Evolutionary conservation across 108 stramenopile species (phyloP).

Genomic region (Seminavis robusta): DNA sequence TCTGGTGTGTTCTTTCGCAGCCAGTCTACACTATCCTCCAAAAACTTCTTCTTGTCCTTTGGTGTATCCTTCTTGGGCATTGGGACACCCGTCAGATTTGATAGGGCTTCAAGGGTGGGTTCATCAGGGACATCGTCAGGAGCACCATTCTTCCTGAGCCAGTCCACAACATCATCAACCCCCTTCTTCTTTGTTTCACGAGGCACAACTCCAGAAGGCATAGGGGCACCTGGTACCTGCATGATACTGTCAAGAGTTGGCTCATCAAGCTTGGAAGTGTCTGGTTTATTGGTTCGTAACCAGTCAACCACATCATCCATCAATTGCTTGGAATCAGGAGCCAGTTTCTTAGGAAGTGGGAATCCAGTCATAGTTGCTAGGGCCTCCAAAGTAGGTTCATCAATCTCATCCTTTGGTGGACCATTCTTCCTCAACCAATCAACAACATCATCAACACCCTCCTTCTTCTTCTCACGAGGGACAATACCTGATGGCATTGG

Average conservation of each 20-base stretch:
- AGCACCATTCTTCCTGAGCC: neutral
- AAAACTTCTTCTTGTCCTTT: conserved; percentile 7
- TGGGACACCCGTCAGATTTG: conserved; percentile 2
- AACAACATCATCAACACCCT: conserved; percentile 23
- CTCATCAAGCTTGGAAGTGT: conserved; percentile 4
- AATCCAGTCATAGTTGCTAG: conserved; percentile 5
- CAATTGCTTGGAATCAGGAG: neutral
- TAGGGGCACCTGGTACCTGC: neutral
- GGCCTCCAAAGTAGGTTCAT: conserved; percentile 3
- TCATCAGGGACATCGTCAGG: conserved; percentile 1
- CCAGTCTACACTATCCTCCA: conserved; percentile 33
- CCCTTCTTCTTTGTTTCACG: neutral
- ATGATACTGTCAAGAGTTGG: neutral
- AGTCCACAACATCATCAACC: conserved; percentile 10
- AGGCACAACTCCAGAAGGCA: neutral
- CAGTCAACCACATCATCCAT: conserved; percentile 1
- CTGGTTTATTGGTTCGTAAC: neutral
- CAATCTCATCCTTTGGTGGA: neutral
- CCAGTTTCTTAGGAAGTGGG: neutral
- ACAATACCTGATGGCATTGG: neutral
- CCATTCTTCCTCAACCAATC: conserved; percentile 24
- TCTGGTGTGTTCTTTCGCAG: conserved; percentile 9
- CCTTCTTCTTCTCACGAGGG: neutral
- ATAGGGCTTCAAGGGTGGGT: neutral
- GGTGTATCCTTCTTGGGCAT: conserved; percentile 1